Base-by-base conservation (phyloP, 768 basidiomycete genomes). In the Naganishia friedmannii region DNA sequence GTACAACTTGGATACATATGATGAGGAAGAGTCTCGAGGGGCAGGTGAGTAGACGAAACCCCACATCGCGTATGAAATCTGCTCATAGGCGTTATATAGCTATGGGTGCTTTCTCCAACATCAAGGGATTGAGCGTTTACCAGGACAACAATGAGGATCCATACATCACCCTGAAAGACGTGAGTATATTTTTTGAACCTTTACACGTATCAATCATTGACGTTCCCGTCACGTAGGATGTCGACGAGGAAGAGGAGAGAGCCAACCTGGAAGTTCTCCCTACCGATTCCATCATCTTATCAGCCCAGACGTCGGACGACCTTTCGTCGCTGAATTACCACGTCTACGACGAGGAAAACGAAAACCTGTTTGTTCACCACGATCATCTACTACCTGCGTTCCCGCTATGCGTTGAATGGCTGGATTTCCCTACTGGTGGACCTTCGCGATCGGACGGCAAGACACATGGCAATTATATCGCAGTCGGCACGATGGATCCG, bases 351-450 rank as follows among this genome's bases (percentile, higher is more conserved):
- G 93, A 95, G 77, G 68, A 75, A 26, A 74, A 80, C 58, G 78
- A 78, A 34, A 92, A 92, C 79, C 86, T 98, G 53, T 98, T 93
- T 78, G 90, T 90, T 46, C 96, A 98, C 80, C 96, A 99, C 82
- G 96, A 99, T 80, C 86, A 97, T 79, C 92, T 99, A 88, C 86
- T 99, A 34, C 93, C 95, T 73, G 92, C 92, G 73, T 93, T 97
- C 82, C 96, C 96, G 10, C 89, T 99, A 70, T 98, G 95, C 76
- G 90, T 99, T 69, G 96, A 99, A 85, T 99, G 96, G 96, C 88
- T 97, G 70, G 92, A 98, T 80, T 97, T 93, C 81, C 86, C 89
- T n/a, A 73, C 77, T 6, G 65, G 60, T 23, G 72, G 68, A 3
- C 45, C 70, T 34, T 73, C 74, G 23, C 53, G 69, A 17, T 32